Evolutionary conservation across 2,329 filamentous ascomycete genomes (phyloP).

Genomic region (Fusarium anthophilum): DNA sequence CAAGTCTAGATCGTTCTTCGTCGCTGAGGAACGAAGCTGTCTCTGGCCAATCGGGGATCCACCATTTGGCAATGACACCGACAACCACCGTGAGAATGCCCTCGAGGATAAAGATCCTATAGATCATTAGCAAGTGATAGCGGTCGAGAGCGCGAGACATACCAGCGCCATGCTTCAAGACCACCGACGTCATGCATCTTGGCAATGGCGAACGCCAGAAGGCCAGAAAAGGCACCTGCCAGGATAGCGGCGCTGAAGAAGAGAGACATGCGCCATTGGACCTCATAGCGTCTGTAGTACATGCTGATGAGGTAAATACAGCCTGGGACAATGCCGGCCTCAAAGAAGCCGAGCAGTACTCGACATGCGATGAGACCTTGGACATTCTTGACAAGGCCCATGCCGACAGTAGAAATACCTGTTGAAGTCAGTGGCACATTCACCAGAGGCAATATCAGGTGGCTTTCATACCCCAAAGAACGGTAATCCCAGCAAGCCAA

Average conservation of each 20-base stretch:
- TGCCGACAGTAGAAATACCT: neutral
- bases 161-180: constrained; percentile 6
- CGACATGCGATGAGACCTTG: neutral
- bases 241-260: neutral
- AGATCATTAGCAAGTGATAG: neutral
- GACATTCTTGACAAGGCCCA: neutral
- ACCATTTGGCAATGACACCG: constrained; percentile 73
- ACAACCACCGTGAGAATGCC: constrained; percentile 75
- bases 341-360: neutral
- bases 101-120: constrained; percentile 72
- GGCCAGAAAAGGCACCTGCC: neutral
- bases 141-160: neutral
- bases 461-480: neutral
- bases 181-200: constrained; percentile 13
- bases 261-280: constrained; percentile 4
- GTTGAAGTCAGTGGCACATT: fast-evolving
- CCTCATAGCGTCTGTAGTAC: constrained; percentile 11
- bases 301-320: constrained; percentile 9
- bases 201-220: neutral
- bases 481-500: neutral
- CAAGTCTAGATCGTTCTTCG: constrained; percentile 75
- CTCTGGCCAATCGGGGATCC: constrained; percentile 83
- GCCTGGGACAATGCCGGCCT: neutral
- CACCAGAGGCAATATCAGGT: fast-evolving
- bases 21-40: constrained; percentile 73